These are phyloP conservation scores for Hypoxylon sp. DNA, from an alignment of 2,329 filamentous ascomycete genomes.

Conservation along the genomic window DNA sequence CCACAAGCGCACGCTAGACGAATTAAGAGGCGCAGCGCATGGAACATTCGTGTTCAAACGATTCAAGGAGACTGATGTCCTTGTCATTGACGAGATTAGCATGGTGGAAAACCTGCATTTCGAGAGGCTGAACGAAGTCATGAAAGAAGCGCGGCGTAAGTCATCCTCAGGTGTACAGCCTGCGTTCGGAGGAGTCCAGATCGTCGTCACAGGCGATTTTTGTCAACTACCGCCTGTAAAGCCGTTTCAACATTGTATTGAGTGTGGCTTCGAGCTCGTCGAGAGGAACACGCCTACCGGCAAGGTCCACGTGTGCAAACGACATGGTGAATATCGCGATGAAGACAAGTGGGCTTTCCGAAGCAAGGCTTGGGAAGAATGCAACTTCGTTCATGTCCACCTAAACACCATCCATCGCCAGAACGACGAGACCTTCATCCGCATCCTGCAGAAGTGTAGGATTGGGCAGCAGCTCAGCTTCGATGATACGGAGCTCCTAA, in stretches of 20 bases:
- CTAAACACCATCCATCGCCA: conserved; percentile 71
- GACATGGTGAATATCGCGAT: conserved; percentile 59
- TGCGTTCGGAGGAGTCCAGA: conserved; percentile 65
- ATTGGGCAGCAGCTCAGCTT: conserved; percentile 59
- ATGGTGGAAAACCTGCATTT: conserved; percentile 73
- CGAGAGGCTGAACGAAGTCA: conserved; percentile 64
- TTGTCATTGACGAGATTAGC: conserved; percentile 76
- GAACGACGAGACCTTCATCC: conserved; percentile 66
- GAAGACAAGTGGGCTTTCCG: conserved; percentile 73
- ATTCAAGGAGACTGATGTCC: conserved; percentile 63
- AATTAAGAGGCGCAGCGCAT: conserved; percentile 53
- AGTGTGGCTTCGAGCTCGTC: conserved; percentile 58
- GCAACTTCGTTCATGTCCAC: conserved; percentile 67
- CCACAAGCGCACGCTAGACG: conserved; percentile 59
- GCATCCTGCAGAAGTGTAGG: conserved; percentile 69
- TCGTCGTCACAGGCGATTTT: conserved; percentile 73
- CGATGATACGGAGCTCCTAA: conserved; percentile 59
- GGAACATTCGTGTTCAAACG: conserved; percentile 55
- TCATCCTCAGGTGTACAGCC: conserved; percentile 11
- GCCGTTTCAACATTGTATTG: conserved; percentile 67
- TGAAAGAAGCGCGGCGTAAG: conserved; percentile 57
- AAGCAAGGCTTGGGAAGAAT: conserved; percentile 68
- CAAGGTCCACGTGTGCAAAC: conserved; percentile 53
- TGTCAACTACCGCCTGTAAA: conserved; percentile 72
- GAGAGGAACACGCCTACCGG: conserved; percentile 34